Conservation (phyloP, 768 basidiomycete species). For the Mycena rosella region DNA sequence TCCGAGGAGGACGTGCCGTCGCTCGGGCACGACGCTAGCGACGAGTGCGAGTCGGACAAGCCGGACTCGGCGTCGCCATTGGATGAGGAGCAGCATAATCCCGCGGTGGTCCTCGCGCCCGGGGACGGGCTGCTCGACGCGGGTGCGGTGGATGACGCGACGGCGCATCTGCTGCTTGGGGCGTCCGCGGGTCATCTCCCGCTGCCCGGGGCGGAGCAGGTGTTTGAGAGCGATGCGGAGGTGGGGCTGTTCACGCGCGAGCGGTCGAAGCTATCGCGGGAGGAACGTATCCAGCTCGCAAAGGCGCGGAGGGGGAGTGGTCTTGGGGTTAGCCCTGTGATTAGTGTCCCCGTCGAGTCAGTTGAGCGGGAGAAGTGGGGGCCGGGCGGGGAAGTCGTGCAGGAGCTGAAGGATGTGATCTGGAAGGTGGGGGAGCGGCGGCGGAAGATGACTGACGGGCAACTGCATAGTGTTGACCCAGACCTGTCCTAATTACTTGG, state of each 20-base stretch:
- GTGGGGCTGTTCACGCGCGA: conserved; percentile 62
- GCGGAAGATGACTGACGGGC: conserved; percentile 57
- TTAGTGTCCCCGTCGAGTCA: conserved; percentile 32
- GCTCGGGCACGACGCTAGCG: conserved; percentile 63
- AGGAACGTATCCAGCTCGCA: conserved; percentile 76
- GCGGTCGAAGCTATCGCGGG: conserved; percentile 75
- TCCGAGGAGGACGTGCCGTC: conserved; percentile 63
- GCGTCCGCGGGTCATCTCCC: conserved; percentile 69
- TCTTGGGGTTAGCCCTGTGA: conserved; percentile 42
- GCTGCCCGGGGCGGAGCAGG: conserved; percentile 80
- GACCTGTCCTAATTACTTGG: conserved; percentile 12
- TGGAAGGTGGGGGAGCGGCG: conserved; percentile 85
- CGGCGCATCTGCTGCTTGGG: conserved; percentile 64
- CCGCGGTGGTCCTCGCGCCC: conserved; percentile 34
- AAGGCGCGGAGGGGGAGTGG: conserved; percentile 67
- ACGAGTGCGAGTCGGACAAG: conserved; percentile 59
- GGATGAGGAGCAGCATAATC: conserved; percentile 44
- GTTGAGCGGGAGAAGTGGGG: conserved; percentile 68
- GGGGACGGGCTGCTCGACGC: conserved; percentile 36
- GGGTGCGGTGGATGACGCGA: conserved; percentile 64
- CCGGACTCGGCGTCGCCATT: conserved; percentile 55
- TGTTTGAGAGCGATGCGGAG: conserved; percentile 80
- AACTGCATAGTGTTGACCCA: conserved; percentile 22
- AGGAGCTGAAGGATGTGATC: conserved; percentile 88
- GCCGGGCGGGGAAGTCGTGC: conserved; percentile 83